Percentiles rank a stretch among this genome's conserved stretches.
These are phyloP conservation scores for Colletotrichum noveboracense DNA, from an alignment of 2,329 filamentous ascomycete species.

Conservation along the genomic window DNA sequence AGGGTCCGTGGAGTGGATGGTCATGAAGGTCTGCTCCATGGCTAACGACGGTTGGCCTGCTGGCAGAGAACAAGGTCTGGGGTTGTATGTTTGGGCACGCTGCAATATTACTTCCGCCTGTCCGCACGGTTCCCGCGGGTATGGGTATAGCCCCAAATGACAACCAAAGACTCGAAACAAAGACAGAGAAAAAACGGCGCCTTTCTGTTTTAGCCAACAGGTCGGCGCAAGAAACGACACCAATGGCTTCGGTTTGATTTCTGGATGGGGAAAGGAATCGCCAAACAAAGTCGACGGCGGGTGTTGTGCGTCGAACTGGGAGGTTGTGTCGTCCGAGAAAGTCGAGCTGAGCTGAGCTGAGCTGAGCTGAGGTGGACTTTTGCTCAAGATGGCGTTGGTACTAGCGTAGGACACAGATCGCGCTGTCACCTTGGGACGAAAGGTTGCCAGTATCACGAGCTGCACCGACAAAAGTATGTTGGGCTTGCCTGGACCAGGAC, in stretches of 20 bases:
- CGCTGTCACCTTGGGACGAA: neutral
- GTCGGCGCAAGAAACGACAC: neutral
- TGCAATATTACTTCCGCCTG: neutral
- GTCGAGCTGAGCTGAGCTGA: neutral
- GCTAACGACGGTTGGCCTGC: slow-evolving; percentile 25
- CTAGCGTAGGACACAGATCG: neutral
- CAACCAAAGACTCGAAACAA: neutral
- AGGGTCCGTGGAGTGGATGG: slow-evolving; percentile 78
- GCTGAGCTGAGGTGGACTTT: neutral
- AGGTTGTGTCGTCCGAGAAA: neutral
- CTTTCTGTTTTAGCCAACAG: neutral
- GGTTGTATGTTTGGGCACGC: neutral
- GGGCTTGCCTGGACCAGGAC: neutral
- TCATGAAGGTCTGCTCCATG: slow-evolving; percentile 90
- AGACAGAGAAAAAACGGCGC: neutral
- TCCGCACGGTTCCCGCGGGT: neutral
- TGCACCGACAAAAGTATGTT: neutral
- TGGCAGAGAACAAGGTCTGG: neutral
- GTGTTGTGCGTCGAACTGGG: neutral
- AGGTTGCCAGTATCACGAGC: neutral
- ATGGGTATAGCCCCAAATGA: neutral
- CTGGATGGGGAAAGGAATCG: neutral
- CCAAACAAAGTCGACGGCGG: neutral
- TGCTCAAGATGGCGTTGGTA: neutral
- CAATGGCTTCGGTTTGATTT: neutral